Evolutionary conservation across 108 stramenopile genomes (phyloP).

Genomic region (Halocafeteria seosinensis): DNA sequence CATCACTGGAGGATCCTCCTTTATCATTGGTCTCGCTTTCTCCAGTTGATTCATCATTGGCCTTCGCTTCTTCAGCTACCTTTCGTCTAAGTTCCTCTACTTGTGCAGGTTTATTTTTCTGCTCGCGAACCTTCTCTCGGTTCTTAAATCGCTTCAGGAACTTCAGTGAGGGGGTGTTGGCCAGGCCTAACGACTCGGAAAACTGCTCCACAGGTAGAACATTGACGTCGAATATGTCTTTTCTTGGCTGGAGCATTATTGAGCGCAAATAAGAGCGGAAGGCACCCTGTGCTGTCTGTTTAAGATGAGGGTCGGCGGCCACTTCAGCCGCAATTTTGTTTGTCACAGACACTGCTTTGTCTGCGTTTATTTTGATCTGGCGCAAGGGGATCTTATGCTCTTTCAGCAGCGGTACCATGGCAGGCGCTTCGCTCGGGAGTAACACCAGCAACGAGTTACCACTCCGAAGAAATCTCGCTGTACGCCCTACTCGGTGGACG

Average conservation of each 20-base stretch:
- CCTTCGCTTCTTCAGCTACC: no score
- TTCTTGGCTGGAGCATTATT: slow-evolving; percentile 64
- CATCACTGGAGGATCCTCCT: no score
- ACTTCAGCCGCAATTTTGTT: slow-evolving; percentile 62
- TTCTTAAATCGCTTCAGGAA: no score
- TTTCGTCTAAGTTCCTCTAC: no score
- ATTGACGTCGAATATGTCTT: slow-evolving; percentile 48
- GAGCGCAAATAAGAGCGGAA: slow-evolving; percentile 73
- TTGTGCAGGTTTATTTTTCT: no score
- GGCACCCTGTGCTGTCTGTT: slow-evolving; percentile 62
- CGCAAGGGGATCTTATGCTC: slow-evolving; percentile 61
- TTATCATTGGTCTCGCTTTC: no score
- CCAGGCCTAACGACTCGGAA: slow-evolving; percentile 67
- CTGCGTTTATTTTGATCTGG: slow-evolving; percentile 67
- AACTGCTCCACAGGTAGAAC: slow-evolving; percentile 59
- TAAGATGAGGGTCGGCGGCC: slow-evolving; percentile 49
- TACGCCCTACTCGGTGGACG: slow-evolving; percentile 79
- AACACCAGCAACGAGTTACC: slow-evolving; percentile 71
- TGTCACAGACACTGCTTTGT: slow-evolving; percentile 64
- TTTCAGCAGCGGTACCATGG: slow-evolving; percentile 26
- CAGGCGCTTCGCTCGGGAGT: slow-evolving; percentile 61
- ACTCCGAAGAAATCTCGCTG: slow-evolving; percentile 61
- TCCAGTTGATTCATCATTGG: no score
- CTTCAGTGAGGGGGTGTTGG: slow-evolving; percentile 6
- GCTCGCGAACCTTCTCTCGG: no score